Base-by-base conservation (phyloP, 2,329 filamentous ascomycete genomes). In the Penicillium sp. region DNA sequence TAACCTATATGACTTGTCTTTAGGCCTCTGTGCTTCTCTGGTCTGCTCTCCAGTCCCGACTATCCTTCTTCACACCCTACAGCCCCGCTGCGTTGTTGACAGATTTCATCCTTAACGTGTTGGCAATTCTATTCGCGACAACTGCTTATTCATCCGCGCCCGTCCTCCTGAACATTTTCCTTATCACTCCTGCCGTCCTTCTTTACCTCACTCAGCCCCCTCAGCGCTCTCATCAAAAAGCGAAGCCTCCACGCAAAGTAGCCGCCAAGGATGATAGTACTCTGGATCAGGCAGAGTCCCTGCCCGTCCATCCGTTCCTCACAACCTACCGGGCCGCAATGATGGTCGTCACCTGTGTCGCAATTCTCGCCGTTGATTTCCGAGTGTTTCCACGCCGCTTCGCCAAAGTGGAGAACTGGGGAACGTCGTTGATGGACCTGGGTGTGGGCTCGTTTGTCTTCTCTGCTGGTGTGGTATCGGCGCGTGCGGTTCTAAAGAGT, bases 361-460 rank as follows among this genome's bases (percentile, higher is more conserved):
- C 92, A 54, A 98, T 99, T 67, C 84, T 99, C n/a, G 95, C 95
- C 15, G 95, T 99, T 54, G 95, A 99, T 77, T 99, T 99, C 74
- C 87, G 84, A 17, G 83, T 97, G 60, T 99, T 99, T 70, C 95
- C 95, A 2, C 87, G 95, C 31, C 89, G 95, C 35, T 98, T 98
- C 74, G 95, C 92, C 58, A 99, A 99, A 80, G 95, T 96, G 2
- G 95, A 99, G 78, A 97, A 91, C n/a, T 99, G 95, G 92, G 95
- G 95, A 56, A 97, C 94, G 1, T 98, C 94, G n/a, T 80, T 99
- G 62, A 99, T 99, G 95, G 95, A 99, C 74, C 83, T 98, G 70
- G 95, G 95, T 51, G 95, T 99, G 50, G 95, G 95, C 31, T 96
- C 93, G 12, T 99, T 99, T 78, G 95, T 99, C 69, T 99, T 96